These are phyloP conservation scores for Flagelloscypha sp. DNA, from an alignment of 768 basidiomycete species.

Conservation along the genomic window DNA sequence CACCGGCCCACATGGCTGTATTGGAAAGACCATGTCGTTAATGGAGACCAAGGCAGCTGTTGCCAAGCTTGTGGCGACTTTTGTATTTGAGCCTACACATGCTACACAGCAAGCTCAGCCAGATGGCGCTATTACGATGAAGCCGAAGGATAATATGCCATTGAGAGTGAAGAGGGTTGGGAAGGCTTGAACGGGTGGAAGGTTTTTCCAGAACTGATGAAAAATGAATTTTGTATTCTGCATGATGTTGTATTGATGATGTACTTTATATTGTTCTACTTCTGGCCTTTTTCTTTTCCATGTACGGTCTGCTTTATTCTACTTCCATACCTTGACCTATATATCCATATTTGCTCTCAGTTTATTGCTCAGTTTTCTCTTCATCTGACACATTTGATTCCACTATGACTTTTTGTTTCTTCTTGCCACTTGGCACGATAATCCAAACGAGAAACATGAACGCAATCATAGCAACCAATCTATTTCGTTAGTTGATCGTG, in stretches of 20 bases:
- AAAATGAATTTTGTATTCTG: no score
- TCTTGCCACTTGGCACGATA: slow-evolving; percentile 23
- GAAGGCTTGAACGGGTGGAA: no score
- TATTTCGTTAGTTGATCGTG: slow-evolving; percentile 1
- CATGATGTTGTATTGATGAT: no score
- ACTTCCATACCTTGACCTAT: no score
- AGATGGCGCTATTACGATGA: slow-evolving; percentile 39
- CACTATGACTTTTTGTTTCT: no score
- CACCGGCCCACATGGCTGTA: slow-evolving; percentile 37
- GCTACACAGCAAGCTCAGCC: slow-evolving; percentile 32
- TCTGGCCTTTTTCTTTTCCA: no score
- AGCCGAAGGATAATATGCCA: slow-evolving; percentile 30
- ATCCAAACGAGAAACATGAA: slow-evolving; percentile 26
- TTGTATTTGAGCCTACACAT: slow-evolving; percentile 36
- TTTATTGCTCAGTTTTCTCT: no score
- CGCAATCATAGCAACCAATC: slow-evolving; percentile 24
- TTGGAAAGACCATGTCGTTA: slow-evolving; percentile 41
- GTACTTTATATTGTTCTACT: no score
- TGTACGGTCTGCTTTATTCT: no score
- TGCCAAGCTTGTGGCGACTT: slow-evolving; percentile 33
- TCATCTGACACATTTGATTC: no score
- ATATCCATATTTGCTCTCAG: no score
- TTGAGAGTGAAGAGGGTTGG: slow-evolving; percentile 23
- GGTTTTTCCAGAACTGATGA: no score
- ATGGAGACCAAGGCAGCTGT: slow-evolving; percentile 41